A percentile compares a stretch with the other conserved stretches of the same genome.
Evolutionary conservation across 139 green algal species (phyloP).

Genomic region (Yamagishiella unicocca): DNA sequence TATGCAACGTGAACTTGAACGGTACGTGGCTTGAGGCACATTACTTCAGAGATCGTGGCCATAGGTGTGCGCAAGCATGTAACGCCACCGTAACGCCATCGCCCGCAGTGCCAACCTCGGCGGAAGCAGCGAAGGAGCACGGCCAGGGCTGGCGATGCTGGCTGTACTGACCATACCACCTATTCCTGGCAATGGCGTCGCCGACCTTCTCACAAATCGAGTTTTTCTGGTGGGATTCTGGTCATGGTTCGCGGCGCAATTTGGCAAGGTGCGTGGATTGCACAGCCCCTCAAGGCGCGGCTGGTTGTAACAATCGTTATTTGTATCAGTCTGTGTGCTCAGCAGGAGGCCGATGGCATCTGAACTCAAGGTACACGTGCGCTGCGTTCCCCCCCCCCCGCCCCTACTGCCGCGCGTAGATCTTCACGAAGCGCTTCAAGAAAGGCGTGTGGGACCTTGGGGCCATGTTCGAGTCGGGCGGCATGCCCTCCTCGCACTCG

Average conservation of each 20-base stretch:
- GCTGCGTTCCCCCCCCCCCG: neutral
- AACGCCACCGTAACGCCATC: neutral
- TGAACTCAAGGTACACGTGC: too few relatives aligned
- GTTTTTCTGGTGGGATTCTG: conserved; percentile 92
- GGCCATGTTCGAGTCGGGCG: conserved; percentile 90
- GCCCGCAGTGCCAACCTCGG: neutral
- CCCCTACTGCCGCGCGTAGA: conserved; percentile 58
- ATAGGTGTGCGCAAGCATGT: neutral
- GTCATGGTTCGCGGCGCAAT: conserved; percentile 90
- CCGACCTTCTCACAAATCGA: conserved; percentile 78
- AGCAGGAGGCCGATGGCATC: too few relatives aligned
- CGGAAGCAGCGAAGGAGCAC: neutral
- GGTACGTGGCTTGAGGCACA: neutral
- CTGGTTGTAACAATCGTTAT: too few relatives aligned
- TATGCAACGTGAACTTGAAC: neutral
- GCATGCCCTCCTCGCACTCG: conserved; percentile 98
- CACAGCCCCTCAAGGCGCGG: too few relatives aligned
- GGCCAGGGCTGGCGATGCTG: neutral
- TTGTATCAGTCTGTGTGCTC: too few relatives aligned
- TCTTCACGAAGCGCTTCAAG: conserved; percentile 90
- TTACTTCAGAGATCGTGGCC: neutral
- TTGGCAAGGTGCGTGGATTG: conserved; percentile 81
- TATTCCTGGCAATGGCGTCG: conserved; percentile 55
- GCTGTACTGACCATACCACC: conserved; percentile 33
- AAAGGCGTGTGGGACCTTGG: conserved; percentile 85